Evolutionary conservation across 2,329 filamentous ascomycete genomes (phyloP), one percentile per base, ranked within the genome.

Genomic region (Chaetomium sp.): DNA sequence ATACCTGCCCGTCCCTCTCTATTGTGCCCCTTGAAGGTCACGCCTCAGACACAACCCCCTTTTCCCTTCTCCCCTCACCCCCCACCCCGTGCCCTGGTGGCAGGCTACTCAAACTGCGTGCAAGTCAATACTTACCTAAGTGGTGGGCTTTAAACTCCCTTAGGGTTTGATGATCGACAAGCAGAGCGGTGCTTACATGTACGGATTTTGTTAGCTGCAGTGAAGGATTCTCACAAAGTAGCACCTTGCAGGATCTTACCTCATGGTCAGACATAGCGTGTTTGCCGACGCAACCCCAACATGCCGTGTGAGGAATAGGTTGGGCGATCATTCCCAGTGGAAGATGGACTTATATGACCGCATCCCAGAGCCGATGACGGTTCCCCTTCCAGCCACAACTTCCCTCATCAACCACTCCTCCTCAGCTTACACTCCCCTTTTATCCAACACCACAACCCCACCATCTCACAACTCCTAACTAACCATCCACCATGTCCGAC

Each of bases 401-500:
- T 47, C 16, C 21, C 6, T 6, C 16, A n/a, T 42, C 38, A 5
- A n/a, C n/a, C n/a, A 47, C 19, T 47, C 9, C 3, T 35, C 33
- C 33, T 23, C 42, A 8, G 4, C 3, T n/a, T 19, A 23, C 45
- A 12, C 12, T 10, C 45, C n/a, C 9, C 38, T 21, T 21, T n/a
- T n/a, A 47, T 42, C 19, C 8, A 23, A 47, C n/a, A 47, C n/a
- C 45, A 23, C 45, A 47, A 47, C 3, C 42, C 5, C 2, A 47
- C 9, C 42, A 47, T 47, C n/a, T 47, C 19, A 7, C n/a, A 12
- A 23, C 4, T 4, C 19, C 19, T 8, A 12, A 23, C 4, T 4
- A 25, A 27, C 49, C 49, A 51, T 13, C 50, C n/a, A 29, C 25
- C 50, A 53, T 53, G 50, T n/a, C 50, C 13, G 49, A 29, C 49